Percentiles rank a stretch among this genome's conserved stretches.
Conservation (phyloP, 768 basidiomycete genomes). For the Daedaleopsis nitida region DNA sequence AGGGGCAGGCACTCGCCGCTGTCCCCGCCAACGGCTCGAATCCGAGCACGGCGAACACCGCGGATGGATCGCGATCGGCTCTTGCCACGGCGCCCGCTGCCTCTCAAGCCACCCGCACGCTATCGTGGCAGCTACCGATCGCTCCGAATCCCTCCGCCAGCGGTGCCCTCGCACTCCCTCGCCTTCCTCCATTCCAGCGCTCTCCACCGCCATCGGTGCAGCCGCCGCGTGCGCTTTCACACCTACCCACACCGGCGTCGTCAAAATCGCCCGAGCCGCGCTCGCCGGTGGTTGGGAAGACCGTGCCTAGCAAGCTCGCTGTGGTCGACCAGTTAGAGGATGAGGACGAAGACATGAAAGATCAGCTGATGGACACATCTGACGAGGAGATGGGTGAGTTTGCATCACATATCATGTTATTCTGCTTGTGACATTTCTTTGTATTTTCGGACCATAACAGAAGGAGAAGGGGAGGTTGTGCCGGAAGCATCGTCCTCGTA, state of each 20-base stretch:
- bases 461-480: background rate
- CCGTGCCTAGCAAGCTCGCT: background rate
- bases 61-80: background rate
- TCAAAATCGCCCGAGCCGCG: slow-evolving; percentile 16
- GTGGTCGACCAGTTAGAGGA: background rate
- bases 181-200: background rate
- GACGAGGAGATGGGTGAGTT: background rate
- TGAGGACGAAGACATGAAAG: slow-evolving; percentile 9
- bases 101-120: background rate
- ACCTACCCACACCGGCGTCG: slow-evolving; percentile 14
- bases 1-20: background rate
- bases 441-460: background rate
- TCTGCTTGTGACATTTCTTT: background rate
- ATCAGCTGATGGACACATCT: slow-evolving; percentile 3
- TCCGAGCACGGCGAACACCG: background rate
- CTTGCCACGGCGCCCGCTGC: too few relatives aligned
- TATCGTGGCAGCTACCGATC: background rate
- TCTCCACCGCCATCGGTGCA: too few relatives aligned
- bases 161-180: background rate
- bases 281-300: slow-evolving; percentile 8
- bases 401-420: background rate
- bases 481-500: background rate
- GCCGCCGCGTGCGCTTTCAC: background rate
- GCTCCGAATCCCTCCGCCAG: background rate
- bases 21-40: background rate